Conservation (phyloP, 108 stramenopile species). For the Cyclostephanos tholiformis region DNA sequence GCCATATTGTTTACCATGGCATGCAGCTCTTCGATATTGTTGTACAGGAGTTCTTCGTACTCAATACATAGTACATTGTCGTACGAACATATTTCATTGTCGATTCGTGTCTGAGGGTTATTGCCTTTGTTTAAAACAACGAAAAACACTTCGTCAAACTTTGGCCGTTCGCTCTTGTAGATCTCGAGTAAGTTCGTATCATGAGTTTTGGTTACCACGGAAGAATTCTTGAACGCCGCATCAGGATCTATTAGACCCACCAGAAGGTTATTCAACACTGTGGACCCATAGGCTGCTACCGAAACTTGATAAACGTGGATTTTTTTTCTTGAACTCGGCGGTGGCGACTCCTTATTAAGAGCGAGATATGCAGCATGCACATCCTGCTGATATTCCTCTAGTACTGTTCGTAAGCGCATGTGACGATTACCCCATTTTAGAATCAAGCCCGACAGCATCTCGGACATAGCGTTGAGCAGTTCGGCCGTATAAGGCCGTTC, state of each 20-base stretch:
- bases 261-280: conserved; percentile 26
- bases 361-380: conserved; percentile 17
- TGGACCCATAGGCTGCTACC: conserved; percentile 17
- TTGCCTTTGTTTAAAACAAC: conserved; percentile 17
- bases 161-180: conserved; percentile 19
- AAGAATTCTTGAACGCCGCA: conserved; percentile 16
- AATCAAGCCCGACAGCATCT: conserved; percentile 33
- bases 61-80: conserved; percentile 41
- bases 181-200: conserved; percentile 19
- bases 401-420: conserved; percentile 15
- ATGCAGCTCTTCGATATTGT: conserved; percentile 14
- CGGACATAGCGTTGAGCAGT: conserved; percentile 20
- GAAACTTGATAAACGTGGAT: conserved; percentile 23
- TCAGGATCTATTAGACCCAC: conserved; percentile 37
- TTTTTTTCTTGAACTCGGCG: neutral
- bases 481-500: conserved; percentile 34
- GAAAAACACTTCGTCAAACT: conserved; percentile 37
- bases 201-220: conserved; percentile 23
- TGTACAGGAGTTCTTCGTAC: conserved; percentile 33
- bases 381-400: conserved; percentile 25
- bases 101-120: conserved; percentile 11
- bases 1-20: conserved; percentile 25
- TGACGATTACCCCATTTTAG: conserved; percentile 36
- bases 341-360: neutral
- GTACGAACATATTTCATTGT: conserved; percentile 23